Conservation (phyloP, 495 filamentous ascomycete species). For the Tricharina praecox region DNA sequence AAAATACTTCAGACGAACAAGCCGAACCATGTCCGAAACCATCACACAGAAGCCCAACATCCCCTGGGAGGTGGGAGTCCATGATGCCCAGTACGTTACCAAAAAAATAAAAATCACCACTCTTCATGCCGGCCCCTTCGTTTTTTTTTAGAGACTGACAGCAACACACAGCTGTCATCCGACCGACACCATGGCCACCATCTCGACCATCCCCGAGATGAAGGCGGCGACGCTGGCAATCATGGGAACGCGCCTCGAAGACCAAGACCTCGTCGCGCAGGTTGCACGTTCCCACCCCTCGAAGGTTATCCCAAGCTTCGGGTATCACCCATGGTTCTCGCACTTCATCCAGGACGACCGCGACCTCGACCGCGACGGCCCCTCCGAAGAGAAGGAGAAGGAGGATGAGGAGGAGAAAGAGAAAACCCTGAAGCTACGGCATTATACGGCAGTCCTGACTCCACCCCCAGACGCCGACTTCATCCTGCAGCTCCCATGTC, state of each 20-base stretch:
- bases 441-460: constrained; percentile 56
- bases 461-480: constrained; percentile 46
- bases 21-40: too few relatives aligned
- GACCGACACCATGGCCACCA: constrained; percentile 77
- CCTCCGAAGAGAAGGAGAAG: constrained; percentile 19
- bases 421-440: constrained; percentile 38
- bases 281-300: constrained; percentile 34
- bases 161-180: constrained; percentile 53
- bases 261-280: constrained; percentile 66
- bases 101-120: too few relatives aligned
- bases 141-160: too few relatives aligned
- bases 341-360: constrained; percentile 64
- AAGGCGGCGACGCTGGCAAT: constrained; percentile 58
- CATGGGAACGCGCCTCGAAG: constrained; percentile 76
- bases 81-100: constrained; percentile 63
- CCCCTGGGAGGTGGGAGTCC: constrained; percentile 73
- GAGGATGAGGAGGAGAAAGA: constrained; percentile 5
- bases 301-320: constrained; percentile 62
- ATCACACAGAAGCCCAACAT: too few relatives aligned
- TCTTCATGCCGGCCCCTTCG: too few relatives aligned
- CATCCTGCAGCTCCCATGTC: constrained; percentile 49
- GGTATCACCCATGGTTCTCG: constrained; percentile 99
- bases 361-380: constrained; percentile 32
- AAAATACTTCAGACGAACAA: too few relatives aligned
- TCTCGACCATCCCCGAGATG: constrained; percentile 55